Conservation (phyloP, 2,329 filamentous ascomycete species). For the Aotearoamyces nothofagi region DNA sequence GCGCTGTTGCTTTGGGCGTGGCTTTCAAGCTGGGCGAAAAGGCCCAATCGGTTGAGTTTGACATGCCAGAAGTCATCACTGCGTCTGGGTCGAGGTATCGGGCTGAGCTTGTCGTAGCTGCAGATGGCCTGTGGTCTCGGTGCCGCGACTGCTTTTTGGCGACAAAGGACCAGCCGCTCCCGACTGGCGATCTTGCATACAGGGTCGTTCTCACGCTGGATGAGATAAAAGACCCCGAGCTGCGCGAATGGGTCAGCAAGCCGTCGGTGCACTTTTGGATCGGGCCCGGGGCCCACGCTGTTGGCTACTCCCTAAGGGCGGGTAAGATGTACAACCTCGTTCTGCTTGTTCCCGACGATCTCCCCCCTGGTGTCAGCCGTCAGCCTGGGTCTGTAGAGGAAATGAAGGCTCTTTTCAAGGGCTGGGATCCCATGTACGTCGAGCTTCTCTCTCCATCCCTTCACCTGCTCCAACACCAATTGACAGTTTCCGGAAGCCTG, state of each 20-base stretch:
- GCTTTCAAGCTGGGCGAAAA: slow-evolving; percentile 21
- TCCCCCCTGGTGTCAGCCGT: slow-evolving; percentile 36
- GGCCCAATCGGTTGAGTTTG: slow-evolving; percentile 31
- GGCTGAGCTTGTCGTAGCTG: slow-evolving; percentile 3
- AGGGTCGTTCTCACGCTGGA: slow-evolving; percentile 39
- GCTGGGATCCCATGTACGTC: slow-evolving; percentile 43
- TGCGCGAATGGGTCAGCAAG: slow-evolving; percentile 35
- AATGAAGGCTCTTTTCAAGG: slow-evolving; percentile 41
- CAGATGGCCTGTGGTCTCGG: slow-evolving; percentile 3
- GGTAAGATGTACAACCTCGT: slow-evolving; percentile 51
- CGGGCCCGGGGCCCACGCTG: slow-evolving; percentile 43
- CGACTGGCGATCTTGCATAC: slow-evolving; percentile 47
- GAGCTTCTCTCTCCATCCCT: too few relatives aligned
- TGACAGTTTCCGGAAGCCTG: too few relatives aligned
- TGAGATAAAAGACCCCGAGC: slow-evolving; percentile 32
- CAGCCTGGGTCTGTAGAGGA: slow-evolving; percentile 39
- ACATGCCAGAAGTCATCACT: slow-evolving; percentile 15
- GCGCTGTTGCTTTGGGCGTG: slow-evolving; percentile 24
- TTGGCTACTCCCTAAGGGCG: slow-evolving; percentile 44
- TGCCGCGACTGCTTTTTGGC: slow-evolving; percentile 1
- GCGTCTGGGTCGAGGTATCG: slow-evolving; percentile 1
- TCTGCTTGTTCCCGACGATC: slow-evolving; percentile 46
- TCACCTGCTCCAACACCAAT: too few relatives aligned
- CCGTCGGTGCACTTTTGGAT: slow-evolving; percentile 46
- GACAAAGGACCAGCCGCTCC: neutral